A percentile compares a stretch with the other conserved stretches of the same genome.
Conservation (phyloP, 2,329 filamentous ascomycete species). For the Fonsecaea pedrosoi region DNA sequence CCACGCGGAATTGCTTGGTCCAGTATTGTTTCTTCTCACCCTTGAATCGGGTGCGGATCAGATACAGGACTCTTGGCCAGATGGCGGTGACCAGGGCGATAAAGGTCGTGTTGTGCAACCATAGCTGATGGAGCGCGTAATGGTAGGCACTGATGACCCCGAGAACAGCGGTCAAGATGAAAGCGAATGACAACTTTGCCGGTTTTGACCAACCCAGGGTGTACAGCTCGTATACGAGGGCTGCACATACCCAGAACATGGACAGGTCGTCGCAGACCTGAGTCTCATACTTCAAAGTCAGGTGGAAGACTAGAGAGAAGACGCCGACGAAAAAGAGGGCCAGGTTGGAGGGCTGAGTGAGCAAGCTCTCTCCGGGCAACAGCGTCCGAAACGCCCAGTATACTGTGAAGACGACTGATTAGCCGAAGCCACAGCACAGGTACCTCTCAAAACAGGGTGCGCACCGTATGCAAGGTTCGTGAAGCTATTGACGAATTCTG, state of each 20-base stretch:
- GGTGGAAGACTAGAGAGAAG: conserved; percentile 39
- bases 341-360: conserved; percentile 36
- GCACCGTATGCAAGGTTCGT: conserved; percentile 42
- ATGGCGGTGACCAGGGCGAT: conserved; percentile 31
- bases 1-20: conserved; percentile 30
- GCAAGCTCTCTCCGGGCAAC: conserved; percentile 24
- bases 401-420: conserved; percentile 19
- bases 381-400: conserved; percentile 35
- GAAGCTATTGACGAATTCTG: conserved; percentile 44
- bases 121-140: conserved; percentile 31
- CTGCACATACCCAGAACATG: conserved; percentile 38
- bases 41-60: conserved; percentile 27
- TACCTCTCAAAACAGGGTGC: not conserved
- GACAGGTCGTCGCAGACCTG: conserved; percentile 37
- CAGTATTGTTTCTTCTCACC: conserved; percentile 26
- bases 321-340: conserved; percentile 41
- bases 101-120: conserved; percentile 34
- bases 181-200: conserved; percentile 25
- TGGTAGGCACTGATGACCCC: conserved; percentile 34
- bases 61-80: conserved; percentile 32
- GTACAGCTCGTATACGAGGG: conserved; percentile 36
- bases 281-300: conserved; percentile 39
- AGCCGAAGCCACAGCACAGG: not conserved
- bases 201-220: conserved; percentile 26
- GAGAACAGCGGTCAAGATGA: conserved; percentile 27